Base-by-base conservation (phyloP, 345 rosid genomes). In the Kernera saxatilis region DNA sequence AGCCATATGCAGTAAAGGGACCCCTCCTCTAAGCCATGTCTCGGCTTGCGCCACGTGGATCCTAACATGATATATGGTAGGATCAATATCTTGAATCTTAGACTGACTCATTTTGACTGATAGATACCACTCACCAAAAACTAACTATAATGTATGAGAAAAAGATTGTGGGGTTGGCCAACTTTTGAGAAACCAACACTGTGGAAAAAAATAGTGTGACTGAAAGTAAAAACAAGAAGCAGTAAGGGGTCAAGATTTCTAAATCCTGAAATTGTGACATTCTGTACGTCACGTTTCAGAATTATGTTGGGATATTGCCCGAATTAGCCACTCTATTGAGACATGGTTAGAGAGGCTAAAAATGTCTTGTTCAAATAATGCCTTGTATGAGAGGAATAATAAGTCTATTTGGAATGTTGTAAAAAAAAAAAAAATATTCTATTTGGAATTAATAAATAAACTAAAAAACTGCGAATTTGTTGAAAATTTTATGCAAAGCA, bases 41-140 rank as follows among this genome's bases (percentile, higher is more conserved):
- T 55, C 58, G 66, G 75, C 59, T 54, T 69, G 23, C 37, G 75
- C 79, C 75, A 76, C 79, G 75, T 76, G 75, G 75, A 49, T 39
- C 4, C 13, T 33, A 19, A 40, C 27, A 29, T 41, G 49, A 33
- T 33, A 33, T 33, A 59, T 19, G 51, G 46, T 58, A 59, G 62
- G 55, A 61, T 68, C 66, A 62, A 46, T 69, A 35, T 46, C 70
- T 63, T 51, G 32, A 66, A 59, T 66, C 37, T 74, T 7, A 74
- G 55, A 49, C 62, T 49, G 62, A 74, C 71, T 12, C 62, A 50
- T 33, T 49, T 69, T 75, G 70, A 69, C 75, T 69, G 64, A 73
- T 22, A 61, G 53, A 45, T 60, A 75, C 73, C 56, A 74, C 54
- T 68, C 79, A 69, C 57, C 79, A 54, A 76, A 69, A 51, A 22